Percentiles rank a stretch among this genome's conserved stretches.
Conservation (phyloP, 768 basidiomycete genomes). For the Glaciozyma martinii region DNA sequence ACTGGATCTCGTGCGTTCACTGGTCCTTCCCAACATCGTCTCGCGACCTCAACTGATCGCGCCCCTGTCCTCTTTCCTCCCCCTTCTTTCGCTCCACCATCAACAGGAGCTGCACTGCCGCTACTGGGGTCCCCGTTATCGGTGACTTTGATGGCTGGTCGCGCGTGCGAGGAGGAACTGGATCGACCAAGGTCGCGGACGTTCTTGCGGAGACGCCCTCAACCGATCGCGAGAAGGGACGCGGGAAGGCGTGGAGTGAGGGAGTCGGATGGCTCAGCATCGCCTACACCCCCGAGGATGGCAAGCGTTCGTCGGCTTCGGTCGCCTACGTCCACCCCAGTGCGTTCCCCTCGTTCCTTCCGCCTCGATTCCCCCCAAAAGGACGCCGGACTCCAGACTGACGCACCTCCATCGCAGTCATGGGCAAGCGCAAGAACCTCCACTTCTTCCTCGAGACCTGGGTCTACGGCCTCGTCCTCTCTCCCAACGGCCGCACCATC, state of each 20-base stretch:
- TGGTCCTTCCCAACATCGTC: neutral
- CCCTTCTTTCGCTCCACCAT: neutral
- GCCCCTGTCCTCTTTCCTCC: neutral
- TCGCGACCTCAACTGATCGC: neutral
- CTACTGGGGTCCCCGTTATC: constrained; percentile 1
- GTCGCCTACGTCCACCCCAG: constrained; percentile 12
- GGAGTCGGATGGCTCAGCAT: constrained; percentile 7
- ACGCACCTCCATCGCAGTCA: neutral
- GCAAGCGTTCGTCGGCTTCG: neutral
- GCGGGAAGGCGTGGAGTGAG: constrained; percentile 2
- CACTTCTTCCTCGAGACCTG: constrained; percentile 7
- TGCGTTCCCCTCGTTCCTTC: neutral
- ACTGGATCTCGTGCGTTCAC: constrained; percentile 6
- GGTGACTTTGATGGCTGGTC: constrained; percentile 5
- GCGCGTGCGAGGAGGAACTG: neutral
- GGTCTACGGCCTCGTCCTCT: constrained; percentile 2
- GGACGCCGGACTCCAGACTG: neutral
- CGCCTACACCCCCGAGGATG: constrained; percentile 3
- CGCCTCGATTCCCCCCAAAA: neutral
- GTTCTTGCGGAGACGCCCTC: neutral
- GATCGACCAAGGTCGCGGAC: neutral
- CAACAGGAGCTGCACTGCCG: constrained; percentile 1
- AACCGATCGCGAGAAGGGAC: neutral
- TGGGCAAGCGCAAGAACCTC: constrained; percentile 13
- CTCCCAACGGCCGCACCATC: neutral